Base-by-base conservation (phyloP, 106 monocot genomes). In the Phalaenopsis equestris region DNA sequence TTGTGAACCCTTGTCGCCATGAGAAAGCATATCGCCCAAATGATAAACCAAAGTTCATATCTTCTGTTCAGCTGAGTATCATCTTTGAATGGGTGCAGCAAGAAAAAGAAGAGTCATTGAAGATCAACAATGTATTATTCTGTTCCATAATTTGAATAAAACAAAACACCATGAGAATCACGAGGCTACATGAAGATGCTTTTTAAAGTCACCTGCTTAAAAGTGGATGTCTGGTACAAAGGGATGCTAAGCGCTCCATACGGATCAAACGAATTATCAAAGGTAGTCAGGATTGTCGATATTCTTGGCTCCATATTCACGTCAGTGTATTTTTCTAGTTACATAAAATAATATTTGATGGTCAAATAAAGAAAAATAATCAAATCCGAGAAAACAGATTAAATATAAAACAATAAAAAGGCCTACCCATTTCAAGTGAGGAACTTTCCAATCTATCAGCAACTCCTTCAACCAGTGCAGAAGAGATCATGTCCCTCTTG, bases 181-280 rank as follows among this genome's bases (percentile, higher is more conserved):
- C 14, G 19, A 30, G 14, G 8, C 43, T 45, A 42, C 42, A 75
- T 37, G 10, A 8, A 24, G 42, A 48, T 30, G 16, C 19, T 49
- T 76, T 37, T 61, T 61, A 1, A n/a, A 8, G 41, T 70, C 82
- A 99, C 99, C 95, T 99, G 94, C 81, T 86, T 87, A 78, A 99
- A 99, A 56, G 99, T 99, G 83, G 99, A 88, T 14, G 99, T 95
- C 76, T 99, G 99, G 86, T 99, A 99, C 55, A 99, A 74, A 1
- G 99, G 99, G 39, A 92, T 95, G 77, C 99, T 95, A 48, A 95
- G 56, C 78, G 99, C 94, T 70, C 83, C 91, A 75, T 93, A 99
- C 0, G 89, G 90, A 82, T 99, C 94, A 76, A 95, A 99, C 12
- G 91, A 89, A 79, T 95, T 94, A 11, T 48, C 90, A 78, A 90